Percentiles rank a stretch among this genome's conserved stretches.
Conservation (phyloP, 164 flowering plant species). For the Vitis amurensis region DNA sequence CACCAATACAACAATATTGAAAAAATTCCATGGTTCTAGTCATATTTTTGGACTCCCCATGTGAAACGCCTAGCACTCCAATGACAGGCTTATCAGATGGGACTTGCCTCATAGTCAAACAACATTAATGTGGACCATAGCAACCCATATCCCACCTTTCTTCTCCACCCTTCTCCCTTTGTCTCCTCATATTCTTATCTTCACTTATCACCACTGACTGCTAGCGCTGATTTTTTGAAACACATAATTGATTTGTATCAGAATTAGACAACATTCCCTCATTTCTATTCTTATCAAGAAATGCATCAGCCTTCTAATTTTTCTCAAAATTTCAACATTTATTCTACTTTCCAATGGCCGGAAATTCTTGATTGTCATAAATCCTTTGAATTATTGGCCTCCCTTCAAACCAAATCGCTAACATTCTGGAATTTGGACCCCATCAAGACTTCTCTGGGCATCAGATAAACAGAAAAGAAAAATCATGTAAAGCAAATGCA, state of each 20-base stretch:
- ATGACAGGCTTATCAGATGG: conserved; percentile 2
- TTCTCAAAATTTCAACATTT: neutral
- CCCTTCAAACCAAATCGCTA: neutral
- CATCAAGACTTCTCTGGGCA: too few relatives aligned
- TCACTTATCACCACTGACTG: neutral
- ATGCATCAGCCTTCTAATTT: neutral
- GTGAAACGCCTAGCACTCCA: conserved; percentile 10
- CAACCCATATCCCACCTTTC: neutral
- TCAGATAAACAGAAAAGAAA: too few relatives aligned
- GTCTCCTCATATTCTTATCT: neutral
- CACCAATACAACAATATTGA: neutral
- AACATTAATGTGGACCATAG: conserved; percentile 8
- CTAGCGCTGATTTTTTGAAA: neutral
- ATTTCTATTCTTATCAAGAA: too few relatives aligned
- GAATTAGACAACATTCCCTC: neutral
- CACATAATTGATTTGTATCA: neutral
- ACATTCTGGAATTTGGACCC: too few relatives aligned
- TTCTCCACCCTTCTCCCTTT: too few relatives aligned
- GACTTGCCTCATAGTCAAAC: conserved; percentile 18
- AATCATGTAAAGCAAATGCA: too few relatives aligned
- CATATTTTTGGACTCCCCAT: conserved; percentile 11
- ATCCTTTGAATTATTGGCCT: neutral
- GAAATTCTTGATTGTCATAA: neutral
- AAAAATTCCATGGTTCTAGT: conserved; percentile 19
- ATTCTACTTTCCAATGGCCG: neutral